These are phyloP conservation scores for Tolypocladium tundrense DNA, from an alignment of 2,329 filamentous ascomycete genomes.

Conservation along the genomic window DNA sequence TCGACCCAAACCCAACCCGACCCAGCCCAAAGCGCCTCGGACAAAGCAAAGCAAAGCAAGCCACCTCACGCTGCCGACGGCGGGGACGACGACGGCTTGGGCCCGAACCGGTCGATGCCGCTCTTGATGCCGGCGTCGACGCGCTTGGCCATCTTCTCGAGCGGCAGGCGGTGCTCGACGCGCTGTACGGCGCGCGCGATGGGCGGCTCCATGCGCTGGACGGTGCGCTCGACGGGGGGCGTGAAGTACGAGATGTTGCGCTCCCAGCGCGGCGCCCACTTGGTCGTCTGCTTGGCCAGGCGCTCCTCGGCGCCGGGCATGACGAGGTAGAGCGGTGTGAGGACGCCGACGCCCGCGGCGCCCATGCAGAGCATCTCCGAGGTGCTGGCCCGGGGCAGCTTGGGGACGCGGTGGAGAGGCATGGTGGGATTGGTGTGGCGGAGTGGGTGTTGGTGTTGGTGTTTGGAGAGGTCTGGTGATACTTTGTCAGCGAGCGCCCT, in stretches of 20 bases:
- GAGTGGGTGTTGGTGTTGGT: background rate
- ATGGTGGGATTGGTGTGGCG: conserved; percentile 23
- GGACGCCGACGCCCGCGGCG: conserved; percentile 40
- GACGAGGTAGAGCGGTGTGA: conserved; percentile 48
- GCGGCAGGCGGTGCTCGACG: conserved; percentile 35
- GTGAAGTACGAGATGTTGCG: conserved; percentile 44
- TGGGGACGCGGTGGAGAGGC: conserved; percentile 29
- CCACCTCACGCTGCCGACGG: background rate
- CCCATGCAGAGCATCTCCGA: conserved; percentile 43
- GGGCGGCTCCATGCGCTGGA: conserved; percentile 39
- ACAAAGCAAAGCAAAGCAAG: background rate
- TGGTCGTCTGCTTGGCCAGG: conserved; percentile 40
- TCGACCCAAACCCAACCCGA: background rate
- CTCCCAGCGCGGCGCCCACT: conserved; percentile 52
- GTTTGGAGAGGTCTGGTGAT: background rate
- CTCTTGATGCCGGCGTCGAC: conserved; percentile 37
- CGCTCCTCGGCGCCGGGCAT: conserved; percentile 46
- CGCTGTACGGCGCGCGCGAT: conserved; percentile 32
- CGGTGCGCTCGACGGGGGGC: conserved; percentile 33
- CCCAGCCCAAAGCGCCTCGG: background rate
- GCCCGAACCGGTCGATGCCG: conserved; percentile 29
- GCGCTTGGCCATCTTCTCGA: conserved; percentile 39
- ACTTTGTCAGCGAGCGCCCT: background rate
- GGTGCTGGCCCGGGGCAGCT: conserved; percentile 37
- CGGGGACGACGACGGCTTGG: conserved; percentile 10